phyloP scores from a whole-genome alignment of 495 filamentous ascomycete species.

The Aspergillus avenaceus region DNA sequence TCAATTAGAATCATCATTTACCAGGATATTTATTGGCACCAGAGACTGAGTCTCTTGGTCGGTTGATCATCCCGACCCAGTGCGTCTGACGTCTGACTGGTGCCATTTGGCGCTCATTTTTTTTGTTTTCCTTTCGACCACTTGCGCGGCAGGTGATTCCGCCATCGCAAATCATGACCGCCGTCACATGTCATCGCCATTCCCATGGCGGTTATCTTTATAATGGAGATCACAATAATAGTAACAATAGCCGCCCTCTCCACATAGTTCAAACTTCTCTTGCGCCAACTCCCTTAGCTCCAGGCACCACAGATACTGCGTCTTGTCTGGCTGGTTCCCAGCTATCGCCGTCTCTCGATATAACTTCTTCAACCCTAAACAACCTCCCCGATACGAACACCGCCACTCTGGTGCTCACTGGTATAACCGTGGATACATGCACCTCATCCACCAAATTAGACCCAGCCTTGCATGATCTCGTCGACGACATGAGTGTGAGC shows the following conservation, averaged over 20 bases:
- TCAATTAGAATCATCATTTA: neutral
- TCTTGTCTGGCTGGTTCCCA: constrained; percentile 1
- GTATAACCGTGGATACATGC: constrained; percentile 5
- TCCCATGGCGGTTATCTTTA: constrained; percentile 8
- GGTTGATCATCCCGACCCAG: constrained; percentile 9
- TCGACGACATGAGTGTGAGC: neutral
- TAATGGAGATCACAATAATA: constrained; percentile 10
- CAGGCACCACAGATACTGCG: constrained; percentile 5
- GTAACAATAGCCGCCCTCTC: constrained; percentile 8
- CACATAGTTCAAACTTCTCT: constrained; percentile 3
- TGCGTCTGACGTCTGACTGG: constrained; percentile 12
- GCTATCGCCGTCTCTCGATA: constrained; percentile 1
- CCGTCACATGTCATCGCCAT: neutral
- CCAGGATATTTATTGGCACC: neutral
- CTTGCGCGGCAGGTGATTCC: neutral
- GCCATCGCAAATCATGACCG: neutral
- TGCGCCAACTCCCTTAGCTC: constrained; percentile 9
- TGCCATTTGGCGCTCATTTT: constrained; percentile 10
- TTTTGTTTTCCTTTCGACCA: neutral
- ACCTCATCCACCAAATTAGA: constrained; percentile 1
- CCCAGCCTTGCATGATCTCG: neutral
- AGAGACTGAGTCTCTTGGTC: neutral
- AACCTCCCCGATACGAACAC: constrained; percentile 5
- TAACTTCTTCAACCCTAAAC: neutral
- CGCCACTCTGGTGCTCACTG: constrained; percentile 5